Conservation (phyloP, 179 eudicot species). For the Pouteria campechiana region DNA sequence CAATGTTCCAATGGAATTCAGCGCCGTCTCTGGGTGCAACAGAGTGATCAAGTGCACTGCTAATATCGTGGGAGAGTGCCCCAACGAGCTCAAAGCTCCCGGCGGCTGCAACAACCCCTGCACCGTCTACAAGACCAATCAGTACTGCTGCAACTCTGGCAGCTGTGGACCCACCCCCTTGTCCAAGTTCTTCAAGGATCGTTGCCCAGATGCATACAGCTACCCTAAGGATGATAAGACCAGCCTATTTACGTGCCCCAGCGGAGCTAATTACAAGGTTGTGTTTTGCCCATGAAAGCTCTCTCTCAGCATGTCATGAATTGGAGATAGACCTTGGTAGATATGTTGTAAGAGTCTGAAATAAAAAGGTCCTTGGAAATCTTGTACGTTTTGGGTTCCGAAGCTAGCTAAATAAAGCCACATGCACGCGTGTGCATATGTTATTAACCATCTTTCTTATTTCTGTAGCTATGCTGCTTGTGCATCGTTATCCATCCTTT, state of each 20-base stretch:
- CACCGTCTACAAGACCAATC: conserved; percentile 10
- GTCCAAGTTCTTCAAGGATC: conserved; percentile 17
- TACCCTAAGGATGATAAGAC: conserved; percentile 22
- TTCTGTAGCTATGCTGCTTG: too few relatives aligned
- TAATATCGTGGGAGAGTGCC: conserved; percentile 12
- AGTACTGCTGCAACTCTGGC: conserved; percentile 18
- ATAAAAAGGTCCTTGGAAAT: too few relatives aligned
- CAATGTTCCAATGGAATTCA: conserved; percentile 19
- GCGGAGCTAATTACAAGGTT: conserved; percentile 14
- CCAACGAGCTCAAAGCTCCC: conserved; percentile 3
- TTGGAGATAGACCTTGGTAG: too few relatives aligned
- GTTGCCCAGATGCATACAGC: conserved; percentile 16
- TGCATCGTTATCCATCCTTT: too few relatives aligned
- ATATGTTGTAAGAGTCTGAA: too few relatives aligned
- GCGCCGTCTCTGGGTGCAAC: conserved; percentile 11
- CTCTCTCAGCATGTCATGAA: too few relatives aligned
- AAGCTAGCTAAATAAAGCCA: too few relatives aligned
- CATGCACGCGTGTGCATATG: too few relatives aligned
- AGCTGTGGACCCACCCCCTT: conserved; percentile 15
- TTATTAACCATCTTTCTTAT: too few relatives aligned
- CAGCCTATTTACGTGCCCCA: conserved; percentile 13
- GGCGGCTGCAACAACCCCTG: conserved; percentile 26
- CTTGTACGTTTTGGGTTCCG: too few relatives aligned
- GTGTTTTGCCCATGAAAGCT: conserved; percentile 19
- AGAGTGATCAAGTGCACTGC: conserved; percentile 3